Base-by-base conservation (phyloP, 805 yeast genomes). In the Blastobotrys muscicola region DNA sequence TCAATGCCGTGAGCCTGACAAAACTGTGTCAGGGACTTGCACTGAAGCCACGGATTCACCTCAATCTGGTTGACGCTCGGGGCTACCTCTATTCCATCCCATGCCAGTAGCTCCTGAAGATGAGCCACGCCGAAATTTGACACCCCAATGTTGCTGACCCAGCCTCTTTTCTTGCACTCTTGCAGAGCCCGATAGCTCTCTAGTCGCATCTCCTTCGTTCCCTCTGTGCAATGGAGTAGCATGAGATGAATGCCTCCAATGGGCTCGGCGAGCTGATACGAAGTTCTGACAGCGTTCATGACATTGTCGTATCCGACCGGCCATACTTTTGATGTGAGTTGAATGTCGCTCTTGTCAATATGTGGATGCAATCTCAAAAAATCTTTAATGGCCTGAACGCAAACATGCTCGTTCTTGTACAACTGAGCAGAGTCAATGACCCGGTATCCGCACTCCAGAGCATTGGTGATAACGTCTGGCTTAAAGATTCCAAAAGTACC, bases 1-100 rank as follows among this genome's bases (percentile, higher is more conserved):
- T 68, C 62, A 30, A 87, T 73, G 39, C 69, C 77, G 45, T 79
- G 62, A n/a, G 68, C 56, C 30, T 68, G 66, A 59, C 83, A 78
- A 61, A 66, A 82, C 41, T 77, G 74, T 20, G 82, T 77, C 45
- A 85, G 68, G 39, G 79, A 78, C 41, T 70, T 63, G 53, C 83
- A 57, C 65, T 82, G 84, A 54, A 81, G 69, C 89, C 94, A 85
- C 11, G 92, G 95, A 48, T 85, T 83, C 41, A 85, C 71, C 61
- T 85, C 95, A 54, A 86, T 74, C 59, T 86, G 95, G 60, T 85
- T 81, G 32, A 83, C 81, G 0, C 78, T 84, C 0, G 95, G 89
- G 51, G 69, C 69, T 48, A 72, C 56, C 46, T 61, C 71, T 48
- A 77, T 61, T 2, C 65, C 73, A 8, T 61, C 61, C 69, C 75